Evolutionary conservation across 2,329 filamentous ascomycete genomes (phyloP), one percentile per base, ranked within the genome.

Genomic region (Massarina eburnea): DNA sequence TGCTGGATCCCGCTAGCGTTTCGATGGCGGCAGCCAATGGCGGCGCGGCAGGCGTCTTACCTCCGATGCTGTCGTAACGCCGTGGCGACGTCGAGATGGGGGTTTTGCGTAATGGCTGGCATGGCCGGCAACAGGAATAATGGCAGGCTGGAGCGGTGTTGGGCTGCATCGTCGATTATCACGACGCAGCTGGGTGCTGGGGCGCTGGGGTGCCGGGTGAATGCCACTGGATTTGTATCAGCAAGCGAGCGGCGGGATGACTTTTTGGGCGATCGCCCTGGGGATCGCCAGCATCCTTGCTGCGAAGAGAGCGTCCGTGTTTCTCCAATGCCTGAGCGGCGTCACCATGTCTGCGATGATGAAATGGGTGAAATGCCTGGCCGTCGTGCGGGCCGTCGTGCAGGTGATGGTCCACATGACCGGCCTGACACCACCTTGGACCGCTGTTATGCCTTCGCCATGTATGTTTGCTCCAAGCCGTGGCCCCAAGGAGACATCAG

Each of bases 301-400:
- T 59, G 48, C 54, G 49, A 43, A 42, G 39, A 38, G 45, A 48
- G 48, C 43, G 55, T 57, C 54, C 57, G 57, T 64, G 61, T 66
- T 66, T 65, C 60, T 58, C 52, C 49, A 52, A 44, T 58, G 59
- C 57, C 55, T 61, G 63, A 66, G 63, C 62, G 60, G 61, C 61
- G 64, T 57, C 58, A 61, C 55, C 40, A 52, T 43, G 39, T 48
- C 48, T 39, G 45, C 45, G 54, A 56, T 58, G 54, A 62, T 53
- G 57, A 51, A 45, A 41, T 14, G 27, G n/a, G n/a, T 30, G 27
- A 30, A 30, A 47, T 43, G 45, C 51, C 42, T 41, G 43, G 29
- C 18, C 18, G 24, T 33, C 26, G 40, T 21, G 20, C 18, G 21
- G 43, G 22, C 46, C 51, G 35, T 63, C 48, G 36, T 48, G 33